Percentiles rank a stretch among this genome's conserved stretches.
Evolutionary conservation across 2,329 filamentous ascomycete genomes (phyloP).

Genomic region (Uncinocarpus reesii): DNA sequence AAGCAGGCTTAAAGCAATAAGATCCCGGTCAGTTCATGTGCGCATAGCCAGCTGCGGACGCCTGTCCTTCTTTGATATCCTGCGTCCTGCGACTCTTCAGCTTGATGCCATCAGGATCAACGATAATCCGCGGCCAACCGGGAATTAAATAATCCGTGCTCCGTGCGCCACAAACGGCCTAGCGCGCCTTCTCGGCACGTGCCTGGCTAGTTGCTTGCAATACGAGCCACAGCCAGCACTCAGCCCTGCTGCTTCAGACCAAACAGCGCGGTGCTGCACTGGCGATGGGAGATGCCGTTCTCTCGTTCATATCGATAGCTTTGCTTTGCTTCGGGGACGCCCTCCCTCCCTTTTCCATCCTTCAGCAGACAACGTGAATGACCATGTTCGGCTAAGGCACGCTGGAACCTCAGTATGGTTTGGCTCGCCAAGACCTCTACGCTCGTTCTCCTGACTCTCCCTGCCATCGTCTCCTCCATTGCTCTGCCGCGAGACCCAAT

Average conservation of each 20-base stretch:
- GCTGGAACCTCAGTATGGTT: slow-evolving; percentile 12
- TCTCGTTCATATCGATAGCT: not conserved
- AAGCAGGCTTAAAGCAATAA: too few species aligned
- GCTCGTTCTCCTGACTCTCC: slow-evolving; percentile 8
- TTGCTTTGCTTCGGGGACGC: not conserved
- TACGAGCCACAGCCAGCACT: slow-evolving; percentile 1
- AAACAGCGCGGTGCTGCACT: not conserved
- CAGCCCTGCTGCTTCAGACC: not conserved
- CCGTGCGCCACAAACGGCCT: too few species aligned
- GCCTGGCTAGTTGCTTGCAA: not conserved
- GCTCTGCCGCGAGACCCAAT: slow-evolving; percentile 1
- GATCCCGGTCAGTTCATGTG: not conserved
- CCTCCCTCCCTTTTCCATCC: not conserved
- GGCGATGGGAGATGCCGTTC: not conserved
- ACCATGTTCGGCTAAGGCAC: slow-evolving; percentile 14
- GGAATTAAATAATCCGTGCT: too few species aligned
- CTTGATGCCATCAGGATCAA: too few species aligned
- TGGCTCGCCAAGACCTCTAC: slow-evolving; percentile 14
- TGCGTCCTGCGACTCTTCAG: too few species aligned
- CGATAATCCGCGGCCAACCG: too few species aligned
- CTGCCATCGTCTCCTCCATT: slow-evolving; percentile 6
- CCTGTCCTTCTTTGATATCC: too few species aligned
- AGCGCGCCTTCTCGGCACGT: too few species aligned
- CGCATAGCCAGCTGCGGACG: not conserved
- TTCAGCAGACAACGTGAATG: not conserved